Base-by-base conservation (phyloP, 2,329 filamentous ascomycete species). In the Scorias spongiosa region DNA sequence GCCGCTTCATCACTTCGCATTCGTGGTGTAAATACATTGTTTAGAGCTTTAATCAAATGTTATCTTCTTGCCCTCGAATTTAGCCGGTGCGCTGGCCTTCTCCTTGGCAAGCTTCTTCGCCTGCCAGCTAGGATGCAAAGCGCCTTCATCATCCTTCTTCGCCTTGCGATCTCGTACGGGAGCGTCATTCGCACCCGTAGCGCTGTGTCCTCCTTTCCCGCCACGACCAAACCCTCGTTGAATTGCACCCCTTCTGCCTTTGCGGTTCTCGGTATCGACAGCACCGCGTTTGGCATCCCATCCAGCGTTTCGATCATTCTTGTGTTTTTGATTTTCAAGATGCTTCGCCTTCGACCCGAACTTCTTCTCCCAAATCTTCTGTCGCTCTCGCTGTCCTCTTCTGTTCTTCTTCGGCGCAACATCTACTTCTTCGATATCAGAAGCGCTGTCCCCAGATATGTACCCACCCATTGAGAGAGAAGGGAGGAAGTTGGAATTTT, bases 351-450 rank as follows among this genome's bases (percentile, higher is more conserved):
- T 71, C 11, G 71, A 68, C 41, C 83, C 83, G 59, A 72, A 89
- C 57, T 88, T 89, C 65, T 84, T 80, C 66, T 89, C 84, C 68
- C 78, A 83, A 46, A 91, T 81, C 18, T 78, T 75, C 57, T 84
- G 81, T 8, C 84, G 75, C n/a, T 81, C 82, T 38, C 78, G 74
- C 63, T 93, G 84, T 2, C 84, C 84, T 40, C 77, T 71, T 17
- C 82, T 72, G 54, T 89, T 88, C 63, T 87, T 88, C 53, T 76
- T 76, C 0, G 70, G 62, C 1, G 68, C 51, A 4, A 68, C 68
- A 5, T 73, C 74, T 2, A 60, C 53, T 14, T 69, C 66, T 17
- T 71, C 62, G 29, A 69, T 66, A 42, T 86, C 82, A 17, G 84
- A 66, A 2, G 82, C 80, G 8, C 78, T 82, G 6, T 84, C 82